Conservation (phyloP, 177 flowering plant species). For the Vitis hybrid region DNA sequence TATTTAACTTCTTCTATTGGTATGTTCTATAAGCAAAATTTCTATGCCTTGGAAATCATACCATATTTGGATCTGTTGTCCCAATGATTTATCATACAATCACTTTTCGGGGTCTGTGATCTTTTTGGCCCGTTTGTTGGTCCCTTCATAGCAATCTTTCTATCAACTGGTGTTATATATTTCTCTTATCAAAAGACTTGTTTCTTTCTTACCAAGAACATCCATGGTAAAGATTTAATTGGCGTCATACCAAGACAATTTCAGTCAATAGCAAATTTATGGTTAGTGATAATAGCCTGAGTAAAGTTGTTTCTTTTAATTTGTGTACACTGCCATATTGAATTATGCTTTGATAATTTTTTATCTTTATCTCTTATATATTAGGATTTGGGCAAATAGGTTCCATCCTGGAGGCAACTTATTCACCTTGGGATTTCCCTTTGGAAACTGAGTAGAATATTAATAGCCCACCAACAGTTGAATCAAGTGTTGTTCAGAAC, state of each 20-base stretch:
- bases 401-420: too few relatives aligned
- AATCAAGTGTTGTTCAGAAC: too few relatives aligned
- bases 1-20: too few relatives aligned
- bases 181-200: not conserved
- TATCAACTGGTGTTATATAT: not conserved
- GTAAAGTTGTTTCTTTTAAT: not conserved
- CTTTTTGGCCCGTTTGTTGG: conserved; percentile 69
- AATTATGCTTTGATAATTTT: not conserved
- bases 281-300: conserved; percentile 32
- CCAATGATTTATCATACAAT: conserved; percentile 82
- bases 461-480: too few relatives aligned
- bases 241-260: conserved; percentile 70
- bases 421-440: too few relatives aligned
- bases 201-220: conserved; percentile 47
- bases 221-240: conserved; percentile 74
- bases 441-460: too few relatives aligned
- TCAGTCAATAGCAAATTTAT: conserved; percentile 51
- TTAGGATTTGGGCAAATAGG: too few relatives aligned
- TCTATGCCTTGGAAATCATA: too few relatives aligned
- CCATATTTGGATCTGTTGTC: not conserved
- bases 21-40: too few relatives aligned
- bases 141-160: conserved; percentile 5
- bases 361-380: too few relatives aligned
- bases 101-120: conserved; percentile 64
- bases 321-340: not conserved